Percentiles rank a stretch among this genome's conserved stretches.
phyloP scores from a whole-genome alignment of 768 basidiomycete species.

The Rhodotorula taiwanensis region DNA sequence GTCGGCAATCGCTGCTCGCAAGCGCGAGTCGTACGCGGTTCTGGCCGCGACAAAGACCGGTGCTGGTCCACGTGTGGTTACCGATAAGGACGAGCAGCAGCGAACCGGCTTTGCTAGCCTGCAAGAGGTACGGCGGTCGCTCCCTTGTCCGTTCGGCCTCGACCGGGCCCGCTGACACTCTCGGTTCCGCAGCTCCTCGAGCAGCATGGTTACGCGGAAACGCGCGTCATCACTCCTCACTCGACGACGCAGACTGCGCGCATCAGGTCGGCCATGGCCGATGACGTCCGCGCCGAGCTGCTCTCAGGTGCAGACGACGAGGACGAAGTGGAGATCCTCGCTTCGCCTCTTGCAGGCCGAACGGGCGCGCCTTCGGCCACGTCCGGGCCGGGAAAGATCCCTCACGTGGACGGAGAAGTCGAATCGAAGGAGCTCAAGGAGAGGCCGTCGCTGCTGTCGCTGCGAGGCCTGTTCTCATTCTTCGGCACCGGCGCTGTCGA shows the following conservation, averaged over 20 bases:
- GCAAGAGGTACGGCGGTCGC: constrained; percentile 22
- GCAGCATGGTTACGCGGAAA: constrained; percentile 17
- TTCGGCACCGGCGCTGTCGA: not conserved
- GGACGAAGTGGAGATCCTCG: not conserved
- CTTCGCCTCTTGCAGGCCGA: not conserved
- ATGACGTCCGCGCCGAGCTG: too few relatives aligned
- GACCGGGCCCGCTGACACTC: fast-evolving
- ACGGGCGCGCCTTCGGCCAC: not conserved
- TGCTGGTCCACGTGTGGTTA: too few relatives aligned
- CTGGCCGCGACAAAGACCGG: too few relatives aligned
- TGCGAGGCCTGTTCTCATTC: constrained; percentile 7
- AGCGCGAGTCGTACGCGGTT: not conserved
- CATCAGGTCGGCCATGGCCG: too few relatives aligned
- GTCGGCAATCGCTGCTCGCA: not conserved
- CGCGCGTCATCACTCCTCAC: constrained; percentile 15
- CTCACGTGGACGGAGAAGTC: too few relatives aligned
- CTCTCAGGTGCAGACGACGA: not conserved
- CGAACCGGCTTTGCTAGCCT: constrained; percentile 1
- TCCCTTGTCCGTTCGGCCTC: not conserved
- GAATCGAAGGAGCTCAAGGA: not conserved
- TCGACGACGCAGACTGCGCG: not conserved
- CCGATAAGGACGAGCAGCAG: not conserved
- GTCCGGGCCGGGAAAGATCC: too few relatives aligned
- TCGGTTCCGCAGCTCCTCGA: not conserved
- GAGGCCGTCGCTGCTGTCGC: not conserved